These are phyloP conservation scores for Pholiota molesta DNA, from an alignment of 768 basidiomycete genomes.

Conservation along the genomic window DNA sequence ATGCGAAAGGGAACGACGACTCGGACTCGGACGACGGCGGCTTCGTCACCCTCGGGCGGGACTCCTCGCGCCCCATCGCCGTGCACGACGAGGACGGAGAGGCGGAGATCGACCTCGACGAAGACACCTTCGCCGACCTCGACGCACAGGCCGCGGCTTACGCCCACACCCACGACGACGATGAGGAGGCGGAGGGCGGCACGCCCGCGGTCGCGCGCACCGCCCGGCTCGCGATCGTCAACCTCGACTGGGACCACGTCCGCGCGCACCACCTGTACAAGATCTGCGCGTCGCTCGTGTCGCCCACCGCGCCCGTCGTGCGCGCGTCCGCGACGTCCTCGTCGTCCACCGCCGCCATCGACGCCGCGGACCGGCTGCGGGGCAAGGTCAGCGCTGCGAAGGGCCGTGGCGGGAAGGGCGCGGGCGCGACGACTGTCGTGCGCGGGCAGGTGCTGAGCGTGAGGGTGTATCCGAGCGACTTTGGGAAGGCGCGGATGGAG, in stretches of 20 bases:
- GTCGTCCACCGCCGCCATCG: conserved; percentile 1
- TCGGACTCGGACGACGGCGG: conserved; percentile 50
- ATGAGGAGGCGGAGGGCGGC: conserved; percentile 37
- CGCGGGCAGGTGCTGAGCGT: conserved; percentile 77
- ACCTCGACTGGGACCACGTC: conserved; percentile 98
- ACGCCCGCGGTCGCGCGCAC: conserved; percentile 47
- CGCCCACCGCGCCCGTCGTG: conserved; percentile 51
- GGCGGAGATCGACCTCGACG: conserved; percentile 78
- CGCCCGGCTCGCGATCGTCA: conserved; percentile 84
- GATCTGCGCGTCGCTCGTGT: conserved; percentile 87
- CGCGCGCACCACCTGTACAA: conserved; percentile 89
- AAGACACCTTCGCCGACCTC: conserved; percentile 68
- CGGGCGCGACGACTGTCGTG: conserved; percentile 34
- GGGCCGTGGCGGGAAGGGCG: conserved; percentile 11
- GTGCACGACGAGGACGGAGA: conserved; percentile 40
- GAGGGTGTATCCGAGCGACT: conserved; percentile 89
- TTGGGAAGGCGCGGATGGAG: conserved; percentile 86
- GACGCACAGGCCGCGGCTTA: conserved; percentile 76
- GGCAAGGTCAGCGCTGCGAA: background rate
- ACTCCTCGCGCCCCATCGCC: conserved; percentile 44
- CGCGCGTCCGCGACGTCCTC: conserved; percentile 28
- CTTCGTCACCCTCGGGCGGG: conserved; percentile 53
- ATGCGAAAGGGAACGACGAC: conserved; percentile 23
- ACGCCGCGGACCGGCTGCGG: background rate
- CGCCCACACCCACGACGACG: conserved; percentile 47